A percentile compares a stretch with the other conserved stretches of the same genome.
These are phyloP conservation scores for Lodderomyces elongisporus DNA, from an alignment of 1,139 yeast genomes.

Conservation along the genomic window DNA sequence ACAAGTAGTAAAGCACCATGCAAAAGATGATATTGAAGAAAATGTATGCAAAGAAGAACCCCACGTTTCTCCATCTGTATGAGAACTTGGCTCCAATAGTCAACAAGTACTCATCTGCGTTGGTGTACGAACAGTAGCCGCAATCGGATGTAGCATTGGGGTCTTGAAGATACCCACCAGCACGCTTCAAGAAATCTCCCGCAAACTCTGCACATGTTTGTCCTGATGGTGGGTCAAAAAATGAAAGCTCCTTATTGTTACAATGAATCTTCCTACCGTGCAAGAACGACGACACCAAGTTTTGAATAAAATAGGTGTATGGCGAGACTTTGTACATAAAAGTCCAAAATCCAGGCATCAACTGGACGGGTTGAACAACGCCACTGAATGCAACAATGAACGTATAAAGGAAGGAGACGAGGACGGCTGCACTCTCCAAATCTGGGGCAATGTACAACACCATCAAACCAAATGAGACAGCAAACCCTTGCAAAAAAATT, in stretches of 20 bases:
- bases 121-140: conserved; percentile 50
- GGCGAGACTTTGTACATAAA: conserved; percentile 68
- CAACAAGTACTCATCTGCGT: conserved; percentile 50
- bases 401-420: conserved; percentile 48
- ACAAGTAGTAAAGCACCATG: conserved; percentile 19
- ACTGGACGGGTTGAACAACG: conserved; percentile 51
- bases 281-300: conserved; percentile 46
- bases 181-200: conserved; percentile 15
- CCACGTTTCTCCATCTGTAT: conserved; percentile 63
- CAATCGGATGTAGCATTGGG: conserved; percentile 52
- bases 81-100: conserved; percentile 40
- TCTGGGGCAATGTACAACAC: conserved; percentile 57
- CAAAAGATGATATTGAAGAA: conserved; percentile 41
- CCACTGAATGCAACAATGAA: conserved; percentile 59
- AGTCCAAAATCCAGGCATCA: conserved; percentile 66
- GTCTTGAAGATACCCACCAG: conserved; percentile 51
- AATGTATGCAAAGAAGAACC: conserved; percentile 53
- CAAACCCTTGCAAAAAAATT: conserved; percentile 51
- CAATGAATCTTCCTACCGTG: conserved; percentile 59
- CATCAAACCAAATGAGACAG: conserved; percentile 49
- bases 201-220: conserved; percentile 57
- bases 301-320: conserved; percentile 61
- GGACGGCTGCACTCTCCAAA: conserved; percentile 56
- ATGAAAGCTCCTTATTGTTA: conserved; percentile 42
- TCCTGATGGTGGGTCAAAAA: conserved; percentile 54